Evolutionary conservation across 768 basidiomycete genomes (phyloP), one percentile per base, ranked within the genome.

Genomic region (Leccinum longicurvipes): DNA sequence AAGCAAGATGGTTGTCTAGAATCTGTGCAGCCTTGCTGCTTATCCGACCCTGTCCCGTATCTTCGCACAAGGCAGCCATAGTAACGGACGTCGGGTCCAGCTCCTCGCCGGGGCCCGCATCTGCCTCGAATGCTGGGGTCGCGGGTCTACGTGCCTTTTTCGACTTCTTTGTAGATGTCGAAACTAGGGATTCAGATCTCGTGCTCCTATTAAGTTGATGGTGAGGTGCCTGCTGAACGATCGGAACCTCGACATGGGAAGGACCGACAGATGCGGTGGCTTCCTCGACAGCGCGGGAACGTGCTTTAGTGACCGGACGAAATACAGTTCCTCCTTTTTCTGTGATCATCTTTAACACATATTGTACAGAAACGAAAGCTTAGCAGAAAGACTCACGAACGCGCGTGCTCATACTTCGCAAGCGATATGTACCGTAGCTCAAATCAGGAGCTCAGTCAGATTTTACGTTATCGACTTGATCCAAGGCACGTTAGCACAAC

Each of bases 31-130:
- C 89, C 68, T 87, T 91, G 63, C 82, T 85, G 64, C 89, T 91
- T 48, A 92, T 77, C 39, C 91, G 82, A 6, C 91, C 91, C 60
- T 84, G 83, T 10, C 90, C 90, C 0, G 79, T 86, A 63, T 93
- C 91, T 29, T 76, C 80, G 67, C 91, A 93, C 5, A 92, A 76
- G 0, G 82, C 70, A 15, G 89, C 87, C 90, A 92, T 92, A 6
- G 89, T 91, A n/a, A 89, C 74, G 8, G 81, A 74, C 0, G 89
- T 91, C n/a, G 90, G 90, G 60, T 92, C 90, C 47, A 92, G 72
- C 31, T 87, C 85, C 64, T 89, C 88, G 21, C 89, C 89, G 5
- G 87, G 85, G 65, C 82, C 81, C 0, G 82, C 83, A 51, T 78
- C 74, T 24, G 79, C 74, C 65, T 85, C 82, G 57, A 82, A 86